Evolutionary conservation across 768 basidiomycete species (phyloP), one percentile per base, ranked within the genome.

Genomic region (Boletus tomentosulus): DNA sequence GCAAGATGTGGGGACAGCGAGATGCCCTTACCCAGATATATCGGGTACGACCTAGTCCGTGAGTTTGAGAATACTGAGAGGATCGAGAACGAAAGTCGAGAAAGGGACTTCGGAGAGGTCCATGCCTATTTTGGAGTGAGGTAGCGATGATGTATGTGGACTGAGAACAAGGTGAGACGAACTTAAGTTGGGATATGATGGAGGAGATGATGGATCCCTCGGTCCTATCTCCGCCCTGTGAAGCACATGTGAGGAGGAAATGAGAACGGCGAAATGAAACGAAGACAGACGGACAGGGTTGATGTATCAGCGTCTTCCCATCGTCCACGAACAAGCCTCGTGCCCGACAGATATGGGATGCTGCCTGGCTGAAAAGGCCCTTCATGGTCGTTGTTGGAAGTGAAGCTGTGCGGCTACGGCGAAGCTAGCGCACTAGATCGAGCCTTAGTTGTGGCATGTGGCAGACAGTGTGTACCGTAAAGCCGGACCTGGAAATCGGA

Each of bases 21-120:
- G 47, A 57, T 42, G n/a, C n/a, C n/a, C n/a, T n/a, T n/a, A n/a
- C 92, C 92, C 91, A 73, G 96, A 96, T 64, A 98, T 83, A 67
- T 94, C 28, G 97, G 94, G 73, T 98, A 96, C 53, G 92, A 88
- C 87, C 98, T 95, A 99, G 76, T 99, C 96, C 34, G 96, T 98
- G 64, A 99, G 85, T 76, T 99, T 96, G 47, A 98, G 83, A 88
- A 98, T 92, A 62, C 91, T 92, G 66, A 96, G 78, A 6, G 97
- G 97, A 73, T 99, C 96, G 53, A 99, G 83, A 0, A 99, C 96
- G 64, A 98, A 99, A 0, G 87, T 88, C 37, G 92, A 92, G 70
- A 93, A 89, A 15, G 92, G 92, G 57, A 98, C 93, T 73, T 92
- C 87, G 59, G 85, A 86, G 54, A 98, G 84, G 73, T 99, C 96